Evolutionary conservation across 352 stramenopile genomes (phyloP), one percentile per base, ranked within the genome.

Genomic region (Peronospora tabacina): DNA sequence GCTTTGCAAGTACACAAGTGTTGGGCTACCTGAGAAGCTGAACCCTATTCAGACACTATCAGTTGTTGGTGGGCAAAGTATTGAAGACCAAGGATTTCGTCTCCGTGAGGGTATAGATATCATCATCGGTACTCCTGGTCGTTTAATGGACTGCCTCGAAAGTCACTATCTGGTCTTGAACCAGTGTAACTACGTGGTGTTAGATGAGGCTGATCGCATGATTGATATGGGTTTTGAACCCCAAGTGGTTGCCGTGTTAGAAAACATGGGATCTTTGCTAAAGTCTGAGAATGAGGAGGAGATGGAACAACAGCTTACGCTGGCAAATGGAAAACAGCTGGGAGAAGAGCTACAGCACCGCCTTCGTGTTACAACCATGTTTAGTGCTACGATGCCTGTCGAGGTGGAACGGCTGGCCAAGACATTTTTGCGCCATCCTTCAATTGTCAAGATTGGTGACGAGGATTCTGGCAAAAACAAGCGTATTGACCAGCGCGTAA

Each of bases 171-270:
- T 99, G 34, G 95, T 99, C 41, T 69, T 99, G 13, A 98, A 99
- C 68, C 96, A 99, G 74, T 98, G 95, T 60, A 98, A 97, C 56
- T 99, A 98, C 61, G 88, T 99, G 38, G 95, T 99, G 7, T 53
- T 99, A 39, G 97, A 99, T 74, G 97, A 99, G 71, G 96, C 95
- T 3, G 97, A 99, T 84, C 76, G 92, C 12, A 98, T 98, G 92
- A 95, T 98, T 60, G 89, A 98, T 52, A 92, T 92, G 82, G 97
- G 96, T 45, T 99, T 99, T 58, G 94, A 98, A 43, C 89, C 95
- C 0, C 91, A 98, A 53, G 95, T 98, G 29, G 82, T 97, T 44
- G 71, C 80, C 0, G 96, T 99, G 47, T 66, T 99, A 15, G 95
- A 98, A 57, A 92, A 87, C 44, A 99, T 99, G 95, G 92, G 94